Conservation (phyloP, 768 basidiomycete genomes). For the Xerocomus potaroensis region DNA sequence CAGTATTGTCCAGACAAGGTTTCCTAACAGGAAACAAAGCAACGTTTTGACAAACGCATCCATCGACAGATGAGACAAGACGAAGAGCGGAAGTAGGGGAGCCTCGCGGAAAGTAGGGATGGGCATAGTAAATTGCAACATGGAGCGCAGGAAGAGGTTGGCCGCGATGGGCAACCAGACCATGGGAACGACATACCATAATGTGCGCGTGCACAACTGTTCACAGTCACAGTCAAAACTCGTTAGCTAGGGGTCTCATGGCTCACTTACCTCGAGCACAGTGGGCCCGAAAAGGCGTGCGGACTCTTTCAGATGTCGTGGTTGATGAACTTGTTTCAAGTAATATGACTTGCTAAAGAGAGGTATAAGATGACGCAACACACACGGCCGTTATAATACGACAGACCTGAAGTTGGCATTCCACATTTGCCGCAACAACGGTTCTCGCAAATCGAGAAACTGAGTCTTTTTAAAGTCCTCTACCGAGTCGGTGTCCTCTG, state of each 20-base stretch:
- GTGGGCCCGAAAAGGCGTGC: conserved; percentile 84
- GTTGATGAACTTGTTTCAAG: conserved; percentile 94
- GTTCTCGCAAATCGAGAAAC: conserved; percentile 87
- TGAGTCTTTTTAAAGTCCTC: conserved; percentile 85
- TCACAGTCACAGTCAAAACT: not conserved
- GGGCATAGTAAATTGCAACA: conserved; percentile 72
- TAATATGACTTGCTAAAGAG: conserved; percentile 84
- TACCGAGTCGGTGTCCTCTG: conserved; percentile 78
- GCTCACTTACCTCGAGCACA: conserved; percentile 64
- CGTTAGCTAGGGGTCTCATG: not conserved
- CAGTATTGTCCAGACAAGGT: conserved; percentile 88
- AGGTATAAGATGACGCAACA: not conserved
- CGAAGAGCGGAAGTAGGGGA: conserved; percentile 51
- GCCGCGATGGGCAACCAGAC: conserved; percentile 86
- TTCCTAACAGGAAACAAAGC: conserved; percentile 77
- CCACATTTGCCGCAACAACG: conserved; percentile 85
- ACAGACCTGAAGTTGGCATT: conserved; percentile 74
- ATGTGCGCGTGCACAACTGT: conserved; percentile 76
- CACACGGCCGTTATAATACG: not conserved
- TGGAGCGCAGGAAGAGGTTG: conserved; percentile 79
- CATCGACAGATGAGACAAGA: conserved; percentile 45
- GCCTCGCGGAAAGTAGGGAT: conserved; percentile 59
- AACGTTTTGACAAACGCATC: conserved; percentile 51
- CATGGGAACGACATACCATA: conserved; percentile 91
- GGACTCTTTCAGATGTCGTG: conserved; percentile 77